These are phyloP conservation scores for Nemania diffusa DNA, from an alignment of 2,329 filamentous ascomycete species.

Conservation along the genomic window DNA sequence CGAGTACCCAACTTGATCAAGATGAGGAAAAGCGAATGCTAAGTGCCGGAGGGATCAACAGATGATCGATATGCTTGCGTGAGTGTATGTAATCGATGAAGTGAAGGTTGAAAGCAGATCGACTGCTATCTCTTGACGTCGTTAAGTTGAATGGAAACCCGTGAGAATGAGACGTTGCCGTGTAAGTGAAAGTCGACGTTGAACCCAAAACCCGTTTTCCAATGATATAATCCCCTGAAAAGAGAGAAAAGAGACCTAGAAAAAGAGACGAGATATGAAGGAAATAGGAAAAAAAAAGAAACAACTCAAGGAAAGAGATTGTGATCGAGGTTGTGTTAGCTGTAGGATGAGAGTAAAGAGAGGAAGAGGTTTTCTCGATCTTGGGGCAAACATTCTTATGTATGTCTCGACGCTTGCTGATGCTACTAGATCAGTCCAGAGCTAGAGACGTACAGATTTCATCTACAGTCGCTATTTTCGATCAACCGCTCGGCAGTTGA, in stretches of 20 bases:
- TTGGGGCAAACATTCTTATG: constrained; percentile 40
- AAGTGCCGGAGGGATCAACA: background rate
- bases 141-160: constrained; percentile 21
- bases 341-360: constrained; percentile 39
- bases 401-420: constrained; percentile 30
- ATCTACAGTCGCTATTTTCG: constrained; percentile 38
- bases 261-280: constrained; percentile 43
- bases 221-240: constrained; percentile 35
- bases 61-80: background rate
- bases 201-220: constrained; percentile 40
- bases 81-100: background rate
- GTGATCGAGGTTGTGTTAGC: constrained; percentile 36
- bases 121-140: constrained; percentile 26
- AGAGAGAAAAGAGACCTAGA: constrained; percentile 36
- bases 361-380: constrained; percentile 19
- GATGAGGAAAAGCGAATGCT: constrained; percentile 30
- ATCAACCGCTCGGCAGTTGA: constrained; percentile 38
- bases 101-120: constrained; percentile 31
- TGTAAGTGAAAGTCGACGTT: constrained; percentile 39
- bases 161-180: constrained; percentile 29
- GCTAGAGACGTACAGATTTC: constrained; percentile 5
- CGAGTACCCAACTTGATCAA: constrained; percentile 29
- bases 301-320: constrained; percentile 45
- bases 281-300: constrained; percentile 42
- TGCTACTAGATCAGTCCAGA: background rate